Percentiles rank a stretch among this genome's conserved stretches.
Evolutionary conservation across 176 grass and related monocot species (phyloP).

Genomic region (Paspalum notatum): DNA sequence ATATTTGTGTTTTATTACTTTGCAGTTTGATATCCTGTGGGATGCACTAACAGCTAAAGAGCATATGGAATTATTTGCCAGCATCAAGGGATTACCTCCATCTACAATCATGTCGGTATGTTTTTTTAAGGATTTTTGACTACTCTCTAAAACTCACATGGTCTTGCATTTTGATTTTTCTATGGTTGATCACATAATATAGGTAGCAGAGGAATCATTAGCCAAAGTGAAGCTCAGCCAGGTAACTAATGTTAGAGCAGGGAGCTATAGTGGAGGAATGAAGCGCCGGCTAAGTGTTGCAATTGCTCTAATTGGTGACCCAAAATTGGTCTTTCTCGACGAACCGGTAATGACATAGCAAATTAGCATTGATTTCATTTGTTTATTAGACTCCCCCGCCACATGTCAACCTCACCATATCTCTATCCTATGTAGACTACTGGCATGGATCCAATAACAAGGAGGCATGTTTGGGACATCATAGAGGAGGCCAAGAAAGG

Average conservation of each 20-base stretch:
- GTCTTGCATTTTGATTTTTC: constrained; percentile 27
- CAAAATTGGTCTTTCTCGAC: constrained; percentile 92
- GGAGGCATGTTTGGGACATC: constrained; percentile 96
- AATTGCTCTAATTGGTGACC: constrained; percentile 88
- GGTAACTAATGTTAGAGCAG: constrained; percentile 81
- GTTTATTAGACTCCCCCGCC: background rate
- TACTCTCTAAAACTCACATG: constrained; percentile 22
- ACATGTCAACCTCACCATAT: constrained; percentile 32
- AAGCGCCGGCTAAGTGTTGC: constrained; percentile 93
- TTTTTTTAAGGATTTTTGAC: constrained; percentile 16
- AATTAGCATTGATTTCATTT: background rate
- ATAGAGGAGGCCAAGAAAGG: constrained; percentile 97
- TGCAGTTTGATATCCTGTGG: constrained; percentile 98
- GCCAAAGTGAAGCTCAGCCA: constrained; percentile 88
- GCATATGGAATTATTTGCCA: constrained; percentile 89
- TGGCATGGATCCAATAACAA: constrained; percentile 99
- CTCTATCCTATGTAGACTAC: constrained; percentile 67
- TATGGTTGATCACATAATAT: constrained; percentile 27
- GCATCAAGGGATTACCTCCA: constrained; percentile 86
- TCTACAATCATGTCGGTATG: constrained; percentile 77
- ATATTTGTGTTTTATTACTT: constrained; percentile 16
- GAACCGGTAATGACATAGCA: constrained; percentile 72
- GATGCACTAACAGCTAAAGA: constrained; percentile 90
- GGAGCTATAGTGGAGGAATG: constrained; percentile 97
- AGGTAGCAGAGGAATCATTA: constrained; percentile 86